Base-by-base conservation (phyloP, 2,329 filamentous ascomycete genomes). In the Aspergillus intermedius region DNA sequence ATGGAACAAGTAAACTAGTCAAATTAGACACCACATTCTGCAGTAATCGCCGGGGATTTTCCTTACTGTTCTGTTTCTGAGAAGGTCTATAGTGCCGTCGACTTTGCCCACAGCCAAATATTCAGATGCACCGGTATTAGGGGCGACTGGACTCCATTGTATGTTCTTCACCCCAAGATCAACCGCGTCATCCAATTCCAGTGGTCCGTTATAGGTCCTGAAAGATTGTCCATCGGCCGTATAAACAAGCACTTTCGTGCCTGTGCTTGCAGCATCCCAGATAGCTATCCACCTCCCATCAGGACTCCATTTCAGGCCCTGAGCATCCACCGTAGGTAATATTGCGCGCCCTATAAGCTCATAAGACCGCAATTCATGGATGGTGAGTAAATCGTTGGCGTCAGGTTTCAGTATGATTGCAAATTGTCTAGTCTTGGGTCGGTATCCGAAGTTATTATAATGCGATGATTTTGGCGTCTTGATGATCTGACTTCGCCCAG, bases 141-240 rank as follows among this genome's bases (percentile, higher is more conserved):
- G 42, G 46, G 48, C 45, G n/a, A 68, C 62, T 15, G 76, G 72
- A 25, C 73, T 68, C 78, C 78, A 81, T 65, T 78, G 75, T 35
- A 80, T 67, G 4, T 66, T 71, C 58, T 71, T 77, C 28, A 79
- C 70, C 0, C 78, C 78, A 17, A 79, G 57, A 30, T 76, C 75
- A 49, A 67, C 60, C 3, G 70, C 62, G 19, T 58, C 61, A 42
- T 66, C 65, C 3, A 68, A 59, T 10, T 67, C 67, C 4, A 60
- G 50, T 5, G 62, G 59, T 4, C 73, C 72, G 3, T 67, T 67
- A 52, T 78, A 79, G 0, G 74, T 77, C 47, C 78, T 73, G 62
- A 77, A 83, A 3, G 77, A 67, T 53, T 82, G 74, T 1, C 79
- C 81, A 56, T 82, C 79, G 2, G 79, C 77, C 1, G 81, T 83